Conservation (phyloP, 192 early-diverging fungal genomes). For the Gorgonomyces haynaldii region DNA sequence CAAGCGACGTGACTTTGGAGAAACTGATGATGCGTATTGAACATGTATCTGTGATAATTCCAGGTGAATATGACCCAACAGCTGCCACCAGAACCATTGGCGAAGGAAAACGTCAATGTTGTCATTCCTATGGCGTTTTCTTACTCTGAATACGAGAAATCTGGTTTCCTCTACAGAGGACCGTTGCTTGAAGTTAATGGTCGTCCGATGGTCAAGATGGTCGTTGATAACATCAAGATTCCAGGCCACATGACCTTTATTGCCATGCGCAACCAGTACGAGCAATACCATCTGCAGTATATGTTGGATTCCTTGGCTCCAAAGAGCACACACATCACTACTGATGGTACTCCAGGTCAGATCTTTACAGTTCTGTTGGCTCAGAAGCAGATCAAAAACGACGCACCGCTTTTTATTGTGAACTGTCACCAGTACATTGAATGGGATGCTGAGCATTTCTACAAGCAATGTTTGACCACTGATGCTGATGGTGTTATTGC, state of each 20-base stretch:
- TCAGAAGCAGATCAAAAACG: not conserved
- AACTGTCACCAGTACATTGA: conserved; percentile 5
- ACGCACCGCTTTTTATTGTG: conserved; percentile 2
- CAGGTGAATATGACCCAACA: not conserved
- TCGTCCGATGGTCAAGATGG: not conserved
- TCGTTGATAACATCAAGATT: conserved; percentile 4
- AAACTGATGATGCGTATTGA: not conserved
- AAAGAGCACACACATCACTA: not conserved
- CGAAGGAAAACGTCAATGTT: not conserved
- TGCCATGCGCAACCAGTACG: not conserved
- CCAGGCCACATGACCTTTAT: conserved; percentile 4
- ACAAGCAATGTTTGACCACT: not conserved
- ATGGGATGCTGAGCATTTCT: conserved; percentile 2
- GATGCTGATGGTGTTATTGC: not conserved
- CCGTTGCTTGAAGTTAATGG: conserved; percentile 3
- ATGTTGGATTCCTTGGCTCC: conserved; percentile 1
- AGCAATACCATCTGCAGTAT: conserved; percentile 2
- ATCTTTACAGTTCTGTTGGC: conserved; percentile 2
- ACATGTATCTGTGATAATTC: not conserved
- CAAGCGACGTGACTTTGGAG: not conserved
- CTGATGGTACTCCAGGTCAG: not conserved
- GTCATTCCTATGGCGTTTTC: not conserved
- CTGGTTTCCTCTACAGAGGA: not conserved
- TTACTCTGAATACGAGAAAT: not conserved
- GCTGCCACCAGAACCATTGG: not conserved